Evolutionary conservation across 441 rosid species (phyloP).

Genomic region (Corymbia calophylla): DNA sequence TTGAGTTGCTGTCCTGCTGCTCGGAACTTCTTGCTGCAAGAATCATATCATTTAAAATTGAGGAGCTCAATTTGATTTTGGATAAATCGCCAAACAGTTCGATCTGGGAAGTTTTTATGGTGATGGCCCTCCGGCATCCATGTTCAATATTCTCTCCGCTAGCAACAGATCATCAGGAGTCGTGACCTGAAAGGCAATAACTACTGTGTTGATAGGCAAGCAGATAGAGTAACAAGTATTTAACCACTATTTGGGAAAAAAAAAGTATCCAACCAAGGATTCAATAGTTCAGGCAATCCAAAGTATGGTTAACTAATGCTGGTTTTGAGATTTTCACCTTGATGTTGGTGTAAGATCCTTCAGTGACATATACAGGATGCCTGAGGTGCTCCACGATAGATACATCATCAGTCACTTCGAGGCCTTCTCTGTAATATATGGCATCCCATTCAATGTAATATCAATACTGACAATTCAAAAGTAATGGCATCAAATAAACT

Average conservation of each 20-base stretch:
- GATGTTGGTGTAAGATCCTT: slow-evolving; percentile 94
- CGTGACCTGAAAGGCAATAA: slow-evolving; percentile 46
- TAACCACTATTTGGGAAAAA: background rate
- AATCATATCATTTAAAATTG: background rate
- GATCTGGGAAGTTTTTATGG: background rate
- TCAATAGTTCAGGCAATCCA: background rate
- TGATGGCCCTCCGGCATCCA: slow-evolving; percentile 10
- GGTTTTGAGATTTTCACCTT: slow-evolving; percentile 33
- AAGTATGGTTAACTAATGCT: background rate
- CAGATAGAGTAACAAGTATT: background rate
- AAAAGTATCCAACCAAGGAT: background rate
- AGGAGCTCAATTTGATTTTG: background rate
- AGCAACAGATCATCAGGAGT: slow-evolving; percentile 87
- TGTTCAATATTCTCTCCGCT: slow-evolving; percentile 76
- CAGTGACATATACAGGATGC: slow-evolving; percentile 80
- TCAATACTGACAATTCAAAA: background rate
- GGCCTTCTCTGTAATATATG: slow-evolving; percentile 45
- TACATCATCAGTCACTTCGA: slow-evolving; percentile 94
- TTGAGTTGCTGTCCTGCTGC: background rate
- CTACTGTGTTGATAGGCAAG: background rate
- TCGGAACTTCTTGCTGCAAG: background rate
- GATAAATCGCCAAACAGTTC: background rate
- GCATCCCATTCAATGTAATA: background rate
- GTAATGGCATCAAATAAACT: background rate
- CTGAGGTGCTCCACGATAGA: slow-evolving; percentile 88